These are phyloP conservation scores for Ophiostoma angusticollis DNA, from an alignment of 2,329 filamentous ascomycete genomes.

Conservation along the genomic window DNA sequence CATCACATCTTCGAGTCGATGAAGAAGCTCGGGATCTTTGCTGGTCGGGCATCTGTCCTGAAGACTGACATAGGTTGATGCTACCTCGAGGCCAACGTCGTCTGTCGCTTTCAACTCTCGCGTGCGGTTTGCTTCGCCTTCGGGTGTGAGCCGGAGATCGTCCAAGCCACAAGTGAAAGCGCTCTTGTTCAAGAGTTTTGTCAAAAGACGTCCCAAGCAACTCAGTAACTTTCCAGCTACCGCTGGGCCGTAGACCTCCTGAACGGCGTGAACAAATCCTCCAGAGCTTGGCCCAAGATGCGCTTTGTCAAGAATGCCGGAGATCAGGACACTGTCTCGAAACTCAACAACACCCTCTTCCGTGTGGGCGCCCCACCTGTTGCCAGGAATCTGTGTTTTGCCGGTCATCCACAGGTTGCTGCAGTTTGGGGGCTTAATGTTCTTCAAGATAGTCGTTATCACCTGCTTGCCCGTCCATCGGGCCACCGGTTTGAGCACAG, in stretches of 20 bases:
- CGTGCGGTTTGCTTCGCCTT: conserved; percentile 61
- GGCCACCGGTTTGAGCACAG: conserved; percentile 65
- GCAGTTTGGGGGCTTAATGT: conserved; percentile 68
- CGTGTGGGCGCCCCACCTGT: conserved; percentile 61
- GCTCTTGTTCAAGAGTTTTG: conserved; percentile 80
- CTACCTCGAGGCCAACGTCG: conserved; percentile 62
- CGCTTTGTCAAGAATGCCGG: conserved; percentile 87
- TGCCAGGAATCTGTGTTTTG: conserved; percentile 64
- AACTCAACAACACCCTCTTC: conserved; percentile 78
- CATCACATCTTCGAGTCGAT: conserved; percentile 75
- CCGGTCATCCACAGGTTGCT: conserved; percentile 68
- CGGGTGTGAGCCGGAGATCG: conserved; percentile 71
- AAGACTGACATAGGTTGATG: conserved; percentile 78
- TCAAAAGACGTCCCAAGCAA: conserved; percentile 78
- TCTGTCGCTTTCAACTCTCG: conserved; percentile 56
- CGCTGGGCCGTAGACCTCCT: conserved; percentile 84
- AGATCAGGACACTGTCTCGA: conserved; percentile 74
- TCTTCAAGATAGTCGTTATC: conserved; percentile 83
- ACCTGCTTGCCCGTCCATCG: conserved; percentile 96
- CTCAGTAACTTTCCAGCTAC: conserved; percentile 79
- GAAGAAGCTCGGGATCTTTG: conserved; percentile 57
- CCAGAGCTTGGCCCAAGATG: conserved; percentile 82
- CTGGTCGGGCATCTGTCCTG: conserved; percentile 48
- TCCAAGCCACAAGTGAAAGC: conserved; percentile 97
- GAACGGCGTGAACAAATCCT: conserved; percentile 80